Evolutionary conservation across 176 grass and related monocot genomes (phyloP).

Genomic region (Avena insularis): DNA sequence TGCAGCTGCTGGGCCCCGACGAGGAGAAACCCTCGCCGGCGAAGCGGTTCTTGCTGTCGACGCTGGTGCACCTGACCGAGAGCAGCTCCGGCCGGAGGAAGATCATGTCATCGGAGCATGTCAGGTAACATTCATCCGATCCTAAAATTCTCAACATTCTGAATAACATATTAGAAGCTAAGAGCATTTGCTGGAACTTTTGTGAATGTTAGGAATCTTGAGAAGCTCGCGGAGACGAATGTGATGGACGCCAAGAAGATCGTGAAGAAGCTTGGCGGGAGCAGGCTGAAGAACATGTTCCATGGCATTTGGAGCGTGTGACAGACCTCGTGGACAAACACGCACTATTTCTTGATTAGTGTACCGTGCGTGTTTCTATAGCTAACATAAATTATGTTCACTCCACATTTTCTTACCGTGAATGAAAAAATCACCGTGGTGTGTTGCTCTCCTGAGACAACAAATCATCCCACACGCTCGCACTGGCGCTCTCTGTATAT

Average conservation of each 20-base stretch:
- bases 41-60: slow-evolving; percentile 72
- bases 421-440: slow-evolving; percentile 37
- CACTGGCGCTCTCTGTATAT: slow-evolving; percentile 36
- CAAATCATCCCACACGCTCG: not conserved
- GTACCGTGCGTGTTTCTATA: slow-evolving; percentile 4
- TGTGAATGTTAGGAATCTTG: slow-evolving; percentile 53
- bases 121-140: slow-evolving; percentile 21
- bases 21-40: slow-evolving; percentile 68
- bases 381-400: slow-evolving; percentile 47
- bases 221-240: slow-evolving; percentile 75
- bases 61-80: slow-evolving; percentile 62
- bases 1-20: slow-evolving; percentile 64
- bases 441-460: not conserved
- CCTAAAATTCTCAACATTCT: not conserved
- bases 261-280: slow-evolving; percentile 80
- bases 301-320: slow-evolving; percentile 83
- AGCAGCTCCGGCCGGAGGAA: slow-evolving; percentile 75
- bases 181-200: not conserved
- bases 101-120: slow-evolving; percentile 72
- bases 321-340: not conserved
- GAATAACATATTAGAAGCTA: not conserved
- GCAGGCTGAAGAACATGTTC: slow-evolving; percentile 75
- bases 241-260: slow-evolving; percentile 80
- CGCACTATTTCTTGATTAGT: not conserved
- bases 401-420: slow-evolving; percentile 51